A percentile compares a stretch with the other conserved stretches of the same genome.
Conservation (phyloP, 2,329 filamentous ascomycete species). For the Epichloe hybrida region DNA sequence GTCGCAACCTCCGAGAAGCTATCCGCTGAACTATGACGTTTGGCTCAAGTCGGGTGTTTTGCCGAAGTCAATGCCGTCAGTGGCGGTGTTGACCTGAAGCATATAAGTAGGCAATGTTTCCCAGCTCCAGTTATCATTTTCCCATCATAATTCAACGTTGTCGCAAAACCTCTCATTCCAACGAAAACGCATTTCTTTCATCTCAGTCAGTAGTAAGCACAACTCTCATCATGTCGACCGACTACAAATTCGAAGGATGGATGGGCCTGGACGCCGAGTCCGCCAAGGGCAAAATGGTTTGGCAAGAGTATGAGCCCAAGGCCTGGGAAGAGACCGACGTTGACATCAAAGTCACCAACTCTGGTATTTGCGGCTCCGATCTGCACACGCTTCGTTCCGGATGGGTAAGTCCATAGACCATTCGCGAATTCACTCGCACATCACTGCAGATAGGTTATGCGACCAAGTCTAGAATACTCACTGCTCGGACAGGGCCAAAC, state of each 20-base stretch:
- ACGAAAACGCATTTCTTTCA: not conserved
- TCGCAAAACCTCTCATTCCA: not conserved
- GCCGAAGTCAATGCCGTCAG: conserved; percentile 1
- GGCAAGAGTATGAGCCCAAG: conserved; percentile 47
- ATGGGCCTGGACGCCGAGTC: conserved; percentile 27
- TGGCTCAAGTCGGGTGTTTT: not conserved
- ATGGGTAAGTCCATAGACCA: conserved; percentile 23
- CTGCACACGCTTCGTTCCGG: conserved; percentile 44
- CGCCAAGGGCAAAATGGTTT: conserved; percentile 38
- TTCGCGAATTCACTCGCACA: not conserved
- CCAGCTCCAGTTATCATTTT: not conserved
- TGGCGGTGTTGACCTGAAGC: not conserved
- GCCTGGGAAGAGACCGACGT: conserved; percentile 52
- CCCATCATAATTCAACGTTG: not conserved
- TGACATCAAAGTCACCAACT: conserved; percentile 52
- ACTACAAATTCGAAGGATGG: conserved; percentile 39
- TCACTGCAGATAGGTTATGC: too few relatives aligned
- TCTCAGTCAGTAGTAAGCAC: not conserved
- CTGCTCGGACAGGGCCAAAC: conserved; percentile 1
- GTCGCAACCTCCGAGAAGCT: too few relatives aligned
- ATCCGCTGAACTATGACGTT: too few relatives aligned
- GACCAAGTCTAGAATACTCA: not conserved
- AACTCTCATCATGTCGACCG: conserved; percentile 12
- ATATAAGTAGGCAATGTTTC: not conserved
- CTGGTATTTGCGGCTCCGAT: conserved; percentile 52